phyloP scores from a whole-genome alignment of 345 rosid species.

The Rhodamnia rubescens region DNA sequence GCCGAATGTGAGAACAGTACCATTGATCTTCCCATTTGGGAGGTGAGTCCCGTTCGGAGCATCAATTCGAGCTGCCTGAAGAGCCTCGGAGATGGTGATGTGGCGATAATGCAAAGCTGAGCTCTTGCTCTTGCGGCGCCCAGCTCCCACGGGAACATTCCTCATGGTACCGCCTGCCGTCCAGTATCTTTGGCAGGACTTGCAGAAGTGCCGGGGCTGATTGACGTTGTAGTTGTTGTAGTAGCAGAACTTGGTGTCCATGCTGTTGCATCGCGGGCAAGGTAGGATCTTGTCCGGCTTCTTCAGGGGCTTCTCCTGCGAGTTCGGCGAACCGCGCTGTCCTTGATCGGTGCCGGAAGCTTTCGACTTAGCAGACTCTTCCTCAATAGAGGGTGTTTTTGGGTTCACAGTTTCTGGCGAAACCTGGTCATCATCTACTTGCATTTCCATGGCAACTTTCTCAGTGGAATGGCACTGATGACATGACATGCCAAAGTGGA shows the following conservation, averaged over 20 bases:
- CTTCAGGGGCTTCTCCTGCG: conserved; percentile 28
- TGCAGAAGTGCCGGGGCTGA: conserved; percentile 94
- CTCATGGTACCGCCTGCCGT: conserved; percentile 95
- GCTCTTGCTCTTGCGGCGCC: conserved; percentile 86
- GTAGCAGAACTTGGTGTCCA: conserved; percentile 91
- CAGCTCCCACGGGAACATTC: conserved; percentile 84
- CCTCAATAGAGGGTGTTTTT: conserved; percentile 24
- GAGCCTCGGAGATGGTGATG: conserved; percentile 69
- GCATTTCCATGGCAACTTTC: conserved; percentile 2
- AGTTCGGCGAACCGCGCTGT: conserved; percentile 17
- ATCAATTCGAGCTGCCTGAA: conserved; percentile 57
- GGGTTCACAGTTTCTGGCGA: conserved; percentile 20
- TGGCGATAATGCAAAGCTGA: conserved; percentile 59
- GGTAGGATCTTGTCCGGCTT: conserved; percentile 84
- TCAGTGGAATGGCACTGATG: conserved; percentile 24
- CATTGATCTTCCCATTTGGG: conserved; percentile 39
- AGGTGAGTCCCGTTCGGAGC: conserved; percentile 21
- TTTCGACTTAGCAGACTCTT: conserved; percentile 35
- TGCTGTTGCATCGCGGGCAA: conserved; percentile 86
- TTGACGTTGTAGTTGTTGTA: conserved; percentile 87
- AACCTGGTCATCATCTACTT: neutral
- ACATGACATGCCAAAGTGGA: neutral
- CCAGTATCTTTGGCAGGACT: conserved; percentile 93
- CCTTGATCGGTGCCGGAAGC: conserved; percentile 25
- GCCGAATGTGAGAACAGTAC: conserved; percentile 61